phyloP scores from a whole-genome alignment of 257 asterid genomes.

The Solanum virginianum region DNA sequence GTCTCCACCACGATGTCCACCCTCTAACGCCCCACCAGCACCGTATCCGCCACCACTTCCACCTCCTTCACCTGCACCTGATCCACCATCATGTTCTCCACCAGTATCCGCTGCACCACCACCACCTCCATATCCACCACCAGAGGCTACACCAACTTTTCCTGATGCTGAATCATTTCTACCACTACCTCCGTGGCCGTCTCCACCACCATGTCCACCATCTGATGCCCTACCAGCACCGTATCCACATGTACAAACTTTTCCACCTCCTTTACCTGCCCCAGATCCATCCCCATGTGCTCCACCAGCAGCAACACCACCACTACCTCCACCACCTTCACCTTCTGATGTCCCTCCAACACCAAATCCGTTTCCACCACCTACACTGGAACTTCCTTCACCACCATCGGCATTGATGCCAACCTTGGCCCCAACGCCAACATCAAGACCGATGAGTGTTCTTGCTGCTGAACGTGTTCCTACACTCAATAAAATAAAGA shows the following conservation, averaged over 20 bases:
- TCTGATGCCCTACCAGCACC: slow-evolving; percentile 22
- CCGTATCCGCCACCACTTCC: too few species aligned
- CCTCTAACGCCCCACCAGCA: too few species aligned
- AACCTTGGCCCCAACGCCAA: slow-evolving; percentile 1
- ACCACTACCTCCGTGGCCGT: slow-evolving; percentile 14
- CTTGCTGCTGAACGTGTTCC: slow-evolving; percentile 49
- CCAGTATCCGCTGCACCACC: too few species aligned
- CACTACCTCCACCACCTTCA: not conserved
- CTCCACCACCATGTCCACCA: slow-evolving; percentile 9
- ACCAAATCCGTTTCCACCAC: too few species aligned
- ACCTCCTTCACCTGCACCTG: not conserved
- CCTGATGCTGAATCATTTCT: slow-evolving; percentile 28
- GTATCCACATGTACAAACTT: not conserved
- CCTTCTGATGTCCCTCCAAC: not conserved
- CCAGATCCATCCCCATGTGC: slow-evolving; percentile 5
- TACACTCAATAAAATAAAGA: slow-evolving; percentile 28
- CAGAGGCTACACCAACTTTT: slow-evolving; percentile 27
- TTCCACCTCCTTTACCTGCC: slow-evolving; percentile 16
- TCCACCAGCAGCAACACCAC: not conserved
- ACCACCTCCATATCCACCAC: slow-evolving; percentile 21
- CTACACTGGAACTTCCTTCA: slow-evolving; percentile 11
- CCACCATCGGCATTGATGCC: slow-evolving; percentile 15
- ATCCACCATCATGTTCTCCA: too few species aligned
- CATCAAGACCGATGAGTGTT: slow-evolving; percentile 26
- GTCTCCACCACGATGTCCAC: too few species aligned